Base-by-base conservation (phyloP, 2,329 filamentous ascomycete genomes). In the Botrytis sinoallii region DNA sequence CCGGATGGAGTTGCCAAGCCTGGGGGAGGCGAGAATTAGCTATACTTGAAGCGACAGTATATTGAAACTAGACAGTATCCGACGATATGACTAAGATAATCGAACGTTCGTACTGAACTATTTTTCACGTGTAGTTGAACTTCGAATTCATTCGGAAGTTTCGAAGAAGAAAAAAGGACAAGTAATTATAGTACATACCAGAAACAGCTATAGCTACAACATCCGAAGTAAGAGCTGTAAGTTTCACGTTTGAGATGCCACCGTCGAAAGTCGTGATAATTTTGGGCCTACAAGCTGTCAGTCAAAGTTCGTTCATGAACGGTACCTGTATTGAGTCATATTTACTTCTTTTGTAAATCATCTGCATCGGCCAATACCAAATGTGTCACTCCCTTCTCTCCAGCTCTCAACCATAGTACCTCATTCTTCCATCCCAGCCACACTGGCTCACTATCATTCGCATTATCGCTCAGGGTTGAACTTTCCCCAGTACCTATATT, bases 1-100 rank as follows among this genome's bases (percentile, higher is more conserved):
- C 93, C 95, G 64, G 90, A 86, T 4, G 91, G 87, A 6, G 89
- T 91, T 0, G 92, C 90, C 76, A 90, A 84, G 16, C 90, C 92
- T 72, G 38, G 10, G 29, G 16, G 20, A 12, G 16, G 35, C 20
- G 40, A 42, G 18, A 25, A 29, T 72, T 67, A 72, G 71, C 10
- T 48, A 35, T 61, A 29, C 20, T 25, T 29, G 57, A 71, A 55
- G 40, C 59, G 64, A 65, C 3, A 42, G 10, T 42, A 32, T 20
- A 42, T 29, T 42, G n/a, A 16, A 5, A 12, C 1, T 38, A 4
- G 46, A 29, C 10, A 8, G 12, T 25, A 35, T 40, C 14, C 9
- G 18, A 40, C 3, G 16, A 44, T 25, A 4, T 40, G 22, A 55
- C 29, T 14, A 29, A 67, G 7, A 55, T 18, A 29, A 55, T 57